These are phyloP conservation scores for Fraxinus velutina DNA, from an alignment of 305 asterid genomes.

Conservation along the genomic window DNA sequence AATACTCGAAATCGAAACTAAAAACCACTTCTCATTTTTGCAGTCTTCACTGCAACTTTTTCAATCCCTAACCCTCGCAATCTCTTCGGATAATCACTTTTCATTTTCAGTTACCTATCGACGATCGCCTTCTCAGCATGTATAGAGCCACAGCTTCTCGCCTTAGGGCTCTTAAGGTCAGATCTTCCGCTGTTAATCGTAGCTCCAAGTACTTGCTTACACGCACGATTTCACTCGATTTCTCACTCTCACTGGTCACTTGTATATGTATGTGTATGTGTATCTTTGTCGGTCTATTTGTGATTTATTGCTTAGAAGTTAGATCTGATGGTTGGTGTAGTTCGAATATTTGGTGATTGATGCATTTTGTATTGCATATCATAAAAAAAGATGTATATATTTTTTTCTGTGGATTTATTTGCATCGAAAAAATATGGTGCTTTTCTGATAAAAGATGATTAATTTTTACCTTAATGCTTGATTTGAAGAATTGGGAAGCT, in stretches of 20 bases:
- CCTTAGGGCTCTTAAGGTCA: constrained; percentile 37
- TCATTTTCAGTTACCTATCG: not conserved
- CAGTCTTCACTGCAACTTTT: not conserved
- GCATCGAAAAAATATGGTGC: not conserved
- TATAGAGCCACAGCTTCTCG: constrained; percentile 35
- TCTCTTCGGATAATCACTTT: not conserved
- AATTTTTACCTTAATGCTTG: not conserved
- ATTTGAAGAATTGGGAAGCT: not conserved
- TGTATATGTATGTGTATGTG: not conserved
- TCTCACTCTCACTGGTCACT: not conserved
- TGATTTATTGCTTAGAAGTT: constrained; percentile 2
- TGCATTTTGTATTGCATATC: not conserved
- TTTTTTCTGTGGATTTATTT: not conserved
- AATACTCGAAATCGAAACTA: not conserved
- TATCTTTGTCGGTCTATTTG: not conserved
- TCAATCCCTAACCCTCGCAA: constrained; percentile 21
- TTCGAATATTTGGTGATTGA: not conserved
- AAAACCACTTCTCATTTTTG: not conserved
- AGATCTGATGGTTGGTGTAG: constrained; percentile 22
- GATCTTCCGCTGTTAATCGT: constrained; percentile 8
- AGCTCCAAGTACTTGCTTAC: not conserved
- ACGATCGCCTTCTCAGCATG: constrained; percentile 23
- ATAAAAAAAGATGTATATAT: not conserved
- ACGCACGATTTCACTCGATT: not conserved
- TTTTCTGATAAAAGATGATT: constrained; percentile 9